These are phyloP conservation scores for Acanthamoeba triangularis DNA, from an alignment of 208 protist species.

Conservation along the genomic window DNA sequence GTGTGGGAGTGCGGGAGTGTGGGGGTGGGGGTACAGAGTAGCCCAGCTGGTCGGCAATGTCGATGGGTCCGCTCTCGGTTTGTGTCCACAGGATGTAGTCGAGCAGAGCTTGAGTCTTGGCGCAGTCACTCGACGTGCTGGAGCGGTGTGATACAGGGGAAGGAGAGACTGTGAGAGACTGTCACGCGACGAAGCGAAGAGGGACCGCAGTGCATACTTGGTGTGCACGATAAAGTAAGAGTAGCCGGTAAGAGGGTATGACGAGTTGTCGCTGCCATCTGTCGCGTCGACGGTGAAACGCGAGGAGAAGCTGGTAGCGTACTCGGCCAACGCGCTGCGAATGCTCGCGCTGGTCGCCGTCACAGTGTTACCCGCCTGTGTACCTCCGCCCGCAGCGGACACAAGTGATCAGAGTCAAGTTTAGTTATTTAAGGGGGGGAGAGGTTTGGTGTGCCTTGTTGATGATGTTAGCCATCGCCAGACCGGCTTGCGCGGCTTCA, in stretches of 20 bases:
- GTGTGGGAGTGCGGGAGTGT: too few relatives aligned
- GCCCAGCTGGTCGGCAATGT: neutral
- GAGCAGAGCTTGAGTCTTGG: neutral
- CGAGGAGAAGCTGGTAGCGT: neutral
- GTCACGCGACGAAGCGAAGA: neutral
- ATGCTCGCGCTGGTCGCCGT: neutral
- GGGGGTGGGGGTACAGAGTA: neutral
- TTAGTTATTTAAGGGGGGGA: too few relatives aligned
- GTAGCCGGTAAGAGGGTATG: neutral
- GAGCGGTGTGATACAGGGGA: neutral
- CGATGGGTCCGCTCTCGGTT: slow-evolving; percentile 1
- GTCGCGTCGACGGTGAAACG: neutral
- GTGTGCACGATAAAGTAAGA: slow-evolving; percentile 6
- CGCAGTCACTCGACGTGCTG: neutral
- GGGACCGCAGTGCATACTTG: neutral
- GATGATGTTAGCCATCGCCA: neutral
- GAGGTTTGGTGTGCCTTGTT: neutral
- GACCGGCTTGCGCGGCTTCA: neutral
- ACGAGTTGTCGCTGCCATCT: neutral
- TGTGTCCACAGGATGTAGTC: slow-evolving; percentile 39
- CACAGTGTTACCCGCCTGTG: slow-evolving; percentile 1
- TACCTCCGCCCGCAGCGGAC: too few relatives aligned
- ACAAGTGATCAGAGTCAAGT: too few relatives aligned
- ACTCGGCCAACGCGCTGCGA: neutral
- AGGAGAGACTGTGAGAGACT: neutral